Evolutionary conservation across 495 filamentous ascomycete genomes (phyloP).

Genomic region (Neurospora sp.): DNA sequence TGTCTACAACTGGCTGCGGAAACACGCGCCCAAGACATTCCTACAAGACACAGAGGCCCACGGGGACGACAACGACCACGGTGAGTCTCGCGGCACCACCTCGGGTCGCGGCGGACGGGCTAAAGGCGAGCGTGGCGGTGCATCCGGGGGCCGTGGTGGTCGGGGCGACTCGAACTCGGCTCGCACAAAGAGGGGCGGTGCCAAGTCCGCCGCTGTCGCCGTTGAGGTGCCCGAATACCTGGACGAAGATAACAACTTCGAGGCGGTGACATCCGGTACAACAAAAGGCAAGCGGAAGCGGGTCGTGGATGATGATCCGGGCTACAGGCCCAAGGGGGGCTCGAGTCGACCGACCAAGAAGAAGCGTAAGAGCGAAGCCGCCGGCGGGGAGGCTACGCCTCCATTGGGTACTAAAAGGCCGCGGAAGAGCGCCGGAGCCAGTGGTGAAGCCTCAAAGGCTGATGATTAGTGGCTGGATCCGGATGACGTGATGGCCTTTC

Average conservation of each 20-base stretch:
- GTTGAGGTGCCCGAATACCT: conserved; percentile 24
- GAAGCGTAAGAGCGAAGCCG: conserved; percentile 45
- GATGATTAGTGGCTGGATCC: background rate
- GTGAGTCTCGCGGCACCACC: conserved; percentile 17
- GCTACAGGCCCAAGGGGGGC: conserved; percentile 59
- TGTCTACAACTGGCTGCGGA: conserved; percentile 84
- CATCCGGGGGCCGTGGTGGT: background rate
- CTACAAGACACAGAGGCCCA: conserved; percentile 64
- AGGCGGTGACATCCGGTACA: conserved; percentile 35
- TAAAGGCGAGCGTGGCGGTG: conserved; percentile 11
- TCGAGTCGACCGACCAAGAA: conserved; percentile 50
- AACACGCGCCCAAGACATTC: conserved; percentile 74
- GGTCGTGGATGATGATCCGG: conserved; percentile 54
- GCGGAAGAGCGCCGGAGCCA: conserved; percentile 20
- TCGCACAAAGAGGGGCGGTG: conserved; percentile 19
- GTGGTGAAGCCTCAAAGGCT: background rate
- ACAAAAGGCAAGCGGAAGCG: conserved; percentile 40
- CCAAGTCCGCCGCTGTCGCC: conserved; percentile 9
- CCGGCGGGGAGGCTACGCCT: conserved; percentile 19
- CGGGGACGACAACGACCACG: conserved; percentile 34
- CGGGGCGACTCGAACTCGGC: conserved; percentile 3
- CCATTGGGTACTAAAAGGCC: conserved; percentile 12
- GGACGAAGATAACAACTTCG: conserved; percentile 29
- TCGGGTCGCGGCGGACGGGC: conserved; percentile 10
- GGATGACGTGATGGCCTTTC: background rate